A percentile compares a stretch with the other conserved stretches of the same genome.
Conservation (phyloP, 1,284 basidiomycete species). For the Thelephora terrestris region DNA sequence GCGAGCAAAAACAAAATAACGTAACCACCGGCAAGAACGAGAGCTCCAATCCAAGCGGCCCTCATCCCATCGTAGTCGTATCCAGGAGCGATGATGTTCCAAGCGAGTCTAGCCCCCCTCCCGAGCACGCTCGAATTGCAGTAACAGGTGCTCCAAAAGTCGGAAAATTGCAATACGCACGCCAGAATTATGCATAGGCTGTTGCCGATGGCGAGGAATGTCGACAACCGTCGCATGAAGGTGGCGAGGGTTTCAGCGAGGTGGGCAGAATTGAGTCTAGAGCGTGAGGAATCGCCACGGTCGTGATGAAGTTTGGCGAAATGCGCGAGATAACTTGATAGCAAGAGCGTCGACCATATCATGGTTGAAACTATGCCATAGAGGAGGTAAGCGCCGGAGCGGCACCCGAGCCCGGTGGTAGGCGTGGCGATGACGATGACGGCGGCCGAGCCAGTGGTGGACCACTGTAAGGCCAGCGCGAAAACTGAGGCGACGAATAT, state of each 20-base stretch:
- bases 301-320: slow-evolving; percentile 8
- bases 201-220: background rate
- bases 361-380: slow-evolving; percentile 27
- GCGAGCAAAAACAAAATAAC: background rate
- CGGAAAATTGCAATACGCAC: background rate
- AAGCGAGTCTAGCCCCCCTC: background rate
- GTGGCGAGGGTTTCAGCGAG: slow-evolving; percentile 10
- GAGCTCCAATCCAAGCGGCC: background rate
- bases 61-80: background rate
- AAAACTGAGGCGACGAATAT: slow-evolving; percentile 14
- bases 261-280: background rate
- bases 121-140: slow-evolving; percentile 1
- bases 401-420: slow-evolving; percentile 29
- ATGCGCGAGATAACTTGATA: slow-evolving; percentile 26
- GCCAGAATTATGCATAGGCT: background rate
- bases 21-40: background rate
- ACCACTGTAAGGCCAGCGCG: slow-evolving; percentile 18
- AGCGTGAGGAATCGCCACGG: background rate
- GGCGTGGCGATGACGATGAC: slow-evolving; percentile 23
- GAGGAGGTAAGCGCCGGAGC: slow-evolving; percentile 27
- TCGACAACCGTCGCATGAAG: slow-evolving; percentile 4
- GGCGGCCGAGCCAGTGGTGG: slow-evolving; percentile 15
- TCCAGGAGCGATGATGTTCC: background rate
- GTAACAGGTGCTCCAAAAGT: background rate
- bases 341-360: slow-evolving; percentile 28